Evolutionary conservation across 2,329 filamentous ascomycete genomes (phyloP), one percentile per base, ranked within the genome.

Genomic region (Nothophoma quercina): DNA sequence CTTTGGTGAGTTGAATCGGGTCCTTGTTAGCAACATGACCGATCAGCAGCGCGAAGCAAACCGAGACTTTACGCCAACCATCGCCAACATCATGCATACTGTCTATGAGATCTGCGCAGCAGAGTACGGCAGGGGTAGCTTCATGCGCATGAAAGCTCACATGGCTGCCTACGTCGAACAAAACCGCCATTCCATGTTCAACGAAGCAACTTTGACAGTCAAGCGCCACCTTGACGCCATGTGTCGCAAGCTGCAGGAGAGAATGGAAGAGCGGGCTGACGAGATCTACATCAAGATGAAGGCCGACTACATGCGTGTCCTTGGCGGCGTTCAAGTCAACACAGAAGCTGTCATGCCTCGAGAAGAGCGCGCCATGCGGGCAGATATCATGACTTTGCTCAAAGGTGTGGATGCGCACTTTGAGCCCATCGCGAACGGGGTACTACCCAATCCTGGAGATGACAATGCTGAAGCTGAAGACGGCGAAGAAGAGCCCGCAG

Each of bases 41-140:
- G 69, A 74, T 5, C 55, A 72, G 4, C 83, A 85, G 60, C 77
- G 80, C 22, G 79, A 83, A 3, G 79, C 80, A 13, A 86, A 79
- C 59, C 79, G 84, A 4, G 72, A 80, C 26, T 85, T 86, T 49
- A 77, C 75, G 0, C 83, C 82, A 0, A 72, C 74, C 2, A 78
- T 87, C 45, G 64, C 71, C 4, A 34, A 58, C 1, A 69, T 67
- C 25, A 84, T 87, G 79, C 55, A 58, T 2, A 52, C 67, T 2
- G 78, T 75, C 0, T 87, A 87, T 62, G 49, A 72, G 0, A 42
- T 38, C 0, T 85, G 82, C 61, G 55, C 67, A 4, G 58, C 67
- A 0, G 80, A 85, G 61, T 30, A 32, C n/a, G 81, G 79, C 64
- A 4, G 29, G 0, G 83, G 84, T 2, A 73, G 65, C 9, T 85